Conservation (phyloP, 2,329 filamentous ascomycete genomes). For the Fusarium redolens region DNA sequence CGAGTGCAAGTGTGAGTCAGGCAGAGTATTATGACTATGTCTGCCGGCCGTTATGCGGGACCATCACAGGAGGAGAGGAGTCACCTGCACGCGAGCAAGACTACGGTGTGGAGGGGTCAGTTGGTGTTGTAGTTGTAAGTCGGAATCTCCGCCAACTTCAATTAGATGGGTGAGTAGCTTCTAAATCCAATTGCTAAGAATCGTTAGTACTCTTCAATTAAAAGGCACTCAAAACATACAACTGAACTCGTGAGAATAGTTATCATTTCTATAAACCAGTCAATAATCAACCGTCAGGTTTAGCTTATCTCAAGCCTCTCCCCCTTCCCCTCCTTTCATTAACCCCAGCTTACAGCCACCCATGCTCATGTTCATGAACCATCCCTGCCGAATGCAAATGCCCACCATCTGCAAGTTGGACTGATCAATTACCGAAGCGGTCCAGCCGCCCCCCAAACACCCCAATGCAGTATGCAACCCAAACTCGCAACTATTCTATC, state of each 20-base stretch:
- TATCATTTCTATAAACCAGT: constrained; percentile 30
- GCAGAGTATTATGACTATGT: not conserved
- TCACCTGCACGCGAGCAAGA: constrained; percentile 19
- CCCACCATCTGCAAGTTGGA: constrained; percentile 24
- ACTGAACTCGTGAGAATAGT: constrained; percentile 19
- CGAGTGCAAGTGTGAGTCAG: constrained; percentile 11
- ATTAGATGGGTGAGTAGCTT: not conserved
- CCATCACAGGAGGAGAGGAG: constrained; percentile 10
- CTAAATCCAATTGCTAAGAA: not conserved
- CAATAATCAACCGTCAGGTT: not conserved
- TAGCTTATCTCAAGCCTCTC: constrained; percentile 10
- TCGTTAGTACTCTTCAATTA: not conserved
- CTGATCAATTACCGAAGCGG: constrained; percentile 36
- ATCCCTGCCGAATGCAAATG: constrained; percentile 7
- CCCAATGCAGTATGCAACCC: constrained; percentile 30
- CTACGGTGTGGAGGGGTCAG: constrained; percentile 4
- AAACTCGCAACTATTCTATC: constrained; percentile 42
- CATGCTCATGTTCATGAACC: constrained; percentile 14
- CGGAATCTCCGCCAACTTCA: not conserved
- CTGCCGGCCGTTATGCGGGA: not conserved
- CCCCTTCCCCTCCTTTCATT: constrained; percentile 19
- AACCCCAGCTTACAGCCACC: constrained; percentile 24
- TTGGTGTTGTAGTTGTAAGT: not conserved
- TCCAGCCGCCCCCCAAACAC: constrained; percentile 32
- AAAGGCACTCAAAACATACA: not conserved